These are phyloP conservation scores for Penicillium sp. DNA, from an alignment of 2,329 filamentous ascomycete genomes.

Conservation along the genomic window DNA sequence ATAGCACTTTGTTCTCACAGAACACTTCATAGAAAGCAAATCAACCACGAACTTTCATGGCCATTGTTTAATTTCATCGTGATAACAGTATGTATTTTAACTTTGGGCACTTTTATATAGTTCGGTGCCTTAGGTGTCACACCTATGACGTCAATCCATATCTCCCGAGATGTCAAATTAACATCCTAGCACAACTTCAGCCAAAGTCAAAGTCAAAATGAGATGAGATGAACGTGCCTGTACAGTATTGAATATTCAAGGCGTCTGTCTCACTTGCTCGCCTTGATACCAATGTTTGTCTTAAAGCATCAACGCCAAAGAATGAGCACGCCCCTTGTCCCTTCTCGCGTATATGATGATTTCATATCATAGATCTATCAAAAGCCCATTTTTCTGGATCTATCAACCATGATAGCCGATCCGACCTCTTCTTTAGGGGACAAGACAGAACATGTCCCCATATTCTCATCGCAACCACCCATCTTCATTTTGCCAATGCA, in stretches of 20 bases:
- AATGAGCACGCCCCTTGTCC: not conserved
- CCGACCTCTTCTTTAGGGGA: not conserved
- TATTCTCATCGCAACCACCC: slow-evolving; percentile 51
- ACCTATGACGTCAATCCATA: not conserved
- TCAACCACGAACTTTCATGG: not conserved
- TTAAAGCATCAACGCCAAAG: not conserved
- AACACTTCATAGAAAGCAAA: not conserved
- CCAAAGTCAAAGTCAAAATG: not conserved
- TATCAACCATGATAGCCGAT: not conserved
- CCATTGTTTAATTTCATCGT: not conserved
- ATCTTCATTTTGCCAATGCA: slow-evolving; percentile 74
- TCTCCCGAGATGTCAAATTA: not conserved
- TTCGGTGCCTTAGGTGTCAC: not conserved
- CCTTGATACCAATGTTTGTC: not conserved
- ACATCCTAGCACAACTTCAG: not conserved
- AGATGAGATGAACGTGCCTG: not conserved
- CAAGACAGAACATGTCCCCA: slow-evolving; percentile 6
- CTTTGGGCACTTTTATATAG: not conserved
- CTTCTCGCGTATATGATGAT: not conserved
- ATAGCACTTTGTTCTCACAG: not conserved
- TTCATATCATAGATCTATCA: not conserved
- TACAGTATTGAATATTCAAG: not conserved
- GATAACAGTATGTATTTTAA: not conserved
- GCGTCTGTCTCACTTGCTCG: not conserved
- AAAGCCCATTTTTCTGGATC: not conserved